Evolutionary conservation across 371 early-diverging fungal species (phyloP).

Genomic region (Rhizopus stolonifer): DNA sequence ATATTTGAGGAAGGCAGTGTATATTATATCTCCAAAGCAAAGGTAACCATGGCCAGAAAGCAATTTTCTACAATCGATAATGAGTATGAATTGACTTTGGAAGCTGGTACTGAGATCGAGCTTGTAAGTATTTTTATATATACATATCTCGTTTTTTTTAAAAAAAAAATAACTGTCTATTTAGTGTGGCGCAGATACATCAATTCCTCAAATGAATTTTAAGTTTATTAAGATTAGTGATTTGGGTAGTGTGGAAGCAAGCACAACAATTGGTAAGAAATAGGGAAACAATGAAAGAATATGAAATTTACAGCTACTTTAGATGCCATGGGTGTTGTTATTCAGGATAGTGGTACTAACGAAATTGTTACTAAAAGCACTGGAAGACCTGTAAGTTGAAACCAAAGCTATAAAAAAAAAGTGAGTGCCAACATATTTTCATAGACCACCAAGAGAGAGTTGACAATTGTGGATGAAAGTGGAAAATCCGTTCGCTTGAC

Average conservation of each 20-base stretch:
- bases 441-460: conserved; percentile 81
- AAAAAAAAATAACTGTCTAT: neutral
- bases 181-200: conserved; percentile 60
- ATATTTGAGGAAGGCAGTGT: conserved; percentile 77
- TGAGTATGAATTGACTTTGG: conserved; percentile 92
- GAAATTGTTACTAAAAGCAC: conserved; percentile 71
- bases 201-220: conserved; percentile 69
- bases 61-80: conserved; percentile 81
- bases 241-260: conserved; percentile 65
- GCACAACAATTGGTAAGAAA: conserved; percentile 62
- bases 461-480: conserved; percentile 81
- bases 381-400: conserved; percentile 59
- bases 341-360: conserved; percentile 58
- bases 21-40: conserved; percentile 84
- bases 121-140: conserved; percentile 40
- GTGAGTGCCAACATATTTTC: neutral
- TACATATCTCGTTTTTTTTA: neutral
- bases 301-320: conserved; percentile 6
- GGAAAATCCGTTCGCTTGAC: conserved; percentile 76
- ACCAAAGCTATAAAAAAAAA: neutral
- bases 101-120: conserved; percentile 62
- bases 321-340: conserved; percentile 86
- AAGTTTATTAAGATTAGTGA: conserved; percentile 67
- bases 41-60: conserved; percentile 84
- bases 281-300: neutral